Conservation (phyloP, 148 eudicot genomes). For the Cornus suecica region DNA sequence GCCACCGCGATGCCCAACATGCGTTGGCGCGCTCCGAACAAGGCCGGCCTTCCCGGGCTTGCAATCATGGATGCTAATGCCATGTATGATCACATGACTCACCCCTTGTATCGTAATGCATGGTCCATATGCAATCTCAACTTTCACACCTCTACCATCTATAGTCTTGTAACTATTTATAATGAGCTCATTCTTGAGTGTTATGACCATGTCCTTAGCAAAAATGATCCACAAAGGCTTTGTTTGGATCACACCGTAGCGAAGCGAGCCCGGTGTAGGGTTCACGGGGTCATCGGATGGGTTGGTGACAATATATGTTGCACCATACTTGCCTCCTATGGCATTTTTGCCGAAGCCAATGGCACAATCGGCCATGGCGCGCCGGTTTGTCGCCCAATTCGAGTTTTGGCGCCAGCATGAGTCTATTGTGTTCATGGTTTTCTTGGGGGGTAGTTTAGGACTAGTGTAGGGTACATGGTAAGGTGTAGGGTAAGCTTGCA, state of each 20-base stretch:
- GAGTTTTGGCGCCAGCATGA: conserved; percentile 25
- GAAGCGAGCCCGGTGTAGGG: conserved; percentile 28
- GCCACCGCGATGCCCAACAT: conserved; percentile 17
- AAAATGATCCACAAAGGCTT: conserved; percentile 35
- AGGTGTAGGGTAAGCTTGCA: background rate
- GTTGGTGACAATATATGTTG: conserved; percentile 19
- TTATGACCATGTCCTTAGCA: conserved; percentile 25
- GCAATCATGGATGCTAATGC: conserved; percentile 34
- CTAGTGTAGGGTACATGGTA: background rate
- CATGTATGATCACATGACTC: conserved; percentile 36
- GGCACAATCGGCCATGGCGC: conserved; percentile 25
- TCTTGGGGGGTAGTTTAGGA: background rate
- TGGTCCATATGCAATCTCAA: conserved; percentile 31
- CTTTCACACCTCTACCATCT: conserved; percentile 40
- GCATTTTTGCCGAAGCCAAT: conserved; percentile 32
- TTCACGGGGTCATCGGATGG: conserved; percentile 21
- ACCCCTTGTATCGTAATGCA: conserved; percentile 36
- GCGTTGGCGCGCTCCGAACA: conserved; percentile 17
- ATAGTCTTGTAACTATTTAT: conserved; percentile 33
- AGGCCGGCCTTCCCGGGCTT: conserved; percentile 27
- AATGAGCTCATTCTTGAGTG: conserved; percentile 27
- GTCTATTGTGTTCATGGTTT: conserved; percentile 9
- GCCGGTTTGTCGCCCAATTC: conserved; percentile 21
- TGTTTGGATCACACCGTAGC: conserved; percentile 32
- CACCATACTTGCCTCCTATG: conserved; percentile 27